Evolutionary conservation across 1,284 basidiomycete genomes (phyloP), one percentile per base, ranked within the genome.

Genomic region (Salmacisia buchloeana): DNA sequence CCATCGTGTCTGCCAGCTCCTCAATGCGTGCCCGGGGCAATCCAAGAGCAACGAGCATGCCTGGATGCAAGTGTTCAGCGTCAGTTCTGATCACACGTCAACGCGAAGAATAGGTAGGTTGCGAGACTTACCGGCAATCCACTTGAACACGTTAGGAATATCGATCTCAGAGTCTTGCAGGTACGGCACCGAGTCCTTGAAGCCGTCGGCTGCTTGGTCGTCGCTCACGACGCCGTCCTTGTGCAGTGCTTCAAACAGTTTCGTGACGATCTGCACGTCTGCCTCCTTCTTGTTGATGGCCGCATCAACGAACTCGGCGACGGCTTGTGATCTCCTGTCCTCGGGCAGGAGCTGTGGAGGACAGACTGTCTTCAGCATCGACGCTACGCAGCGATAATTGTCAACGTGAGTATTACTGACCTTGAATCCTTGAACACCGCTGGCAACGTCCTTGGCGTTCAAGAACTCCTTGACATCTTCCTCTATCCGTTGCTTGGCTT

Each of bases 91-190:
- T n/a, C n/a, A n/a, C n/a, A n/a, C n/a, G n/a, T n/a, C n/a, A n/a
- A n/a, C n/a, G n/a, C n/a, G n/a, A n/a, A n/a, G n/a, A n/a, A 69
- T 72, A 58, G 70, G 69, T 25, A 70, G 64, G 61, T 76, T 41
- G 46, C 69, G 66, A 23, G 66, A 63, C 45, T 62, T 54, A 49
- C 74, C 70, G 9, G 87, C 90, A 78, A 92, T 87, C 60, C 88
- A 85, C 65, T 85, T 81, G 82, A 89, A 88, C 0, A 91, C 92
- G 76, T 89, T 88, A 3, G 93, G 93, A 65, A 89, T 90, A 79
- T 97, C 92, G 73, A 93, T 88, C 21, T 87, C 86, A 63, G 92
- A 86, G 77, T 96, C 92, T 74, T 92, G 91, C 70, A 96, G 83
- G 66, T 88, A 81, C 78, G 90, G 88, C 62, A 89, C 86, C 61